phyloP scores from a whole-genome alignment of 140 eudicot genomes.

The Anethum foeniculum region DNA sequence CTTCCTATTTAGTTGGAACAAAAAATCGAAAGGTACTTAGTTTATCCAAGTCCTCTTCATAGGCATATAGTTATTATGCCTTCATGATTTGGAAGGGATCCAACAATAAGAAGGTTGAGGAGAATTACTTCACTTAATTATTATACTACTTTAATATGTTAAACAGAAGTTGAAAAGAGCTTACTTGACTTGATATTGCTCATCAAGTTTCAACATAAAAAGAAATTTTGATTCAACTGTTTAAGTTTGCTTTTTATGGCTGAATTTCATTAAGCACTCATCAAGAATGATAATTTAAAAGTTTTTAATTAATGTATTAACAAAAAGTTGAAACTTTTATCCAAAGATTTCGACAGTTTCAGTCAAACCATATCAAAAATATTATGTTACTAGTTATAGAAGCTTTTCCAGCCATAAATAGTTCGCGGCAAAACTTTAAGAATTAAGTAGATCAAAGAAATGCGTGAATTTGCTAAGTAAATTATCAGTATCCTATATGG shows the following conservation, averaged over 20 bases:
- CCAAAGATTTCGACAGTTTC: not conserved
- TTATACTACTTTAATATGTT: not conserved
- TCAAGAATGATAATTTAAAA: not conserved
- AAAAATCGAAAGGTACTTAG: slow-evolving; percentile 2
- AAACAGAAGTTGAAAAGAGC: not conserved
- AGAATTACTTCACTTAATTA: not conserved
- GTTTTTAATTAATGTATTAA: not conserved
- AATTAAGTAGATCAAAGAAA: not conserved
- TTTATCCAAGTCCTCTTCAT: not conserved
- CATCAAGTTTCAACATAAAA: not conserved
- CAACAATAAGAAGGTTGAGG: not conserved
- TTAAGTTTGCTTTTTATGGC: not conserved
- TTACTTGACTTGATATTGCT: not conserved
- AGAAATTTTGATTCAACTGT: not conserved
- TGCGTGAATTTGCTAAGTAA: not conserved
- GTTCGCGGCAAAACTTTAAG: not conserved
- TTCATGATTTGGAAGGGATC: not conserved
- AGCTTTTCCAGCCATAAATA: not conserved
- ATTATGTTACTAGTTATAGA: not conserved
- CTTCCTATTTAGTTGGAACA: slow-evolving; percentile 43
- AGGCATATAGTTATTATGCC: not conserved
- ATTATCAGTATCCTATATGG: not conserved
- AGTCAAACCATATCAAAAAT: not conserved
- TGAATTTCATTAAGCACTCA: not conserved
- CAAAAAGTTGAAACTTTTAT: not conserved